Evolutionary conservation across 352 stramenopile species (phyloP).

Genomic region (Bremia lactucae): DNA sequence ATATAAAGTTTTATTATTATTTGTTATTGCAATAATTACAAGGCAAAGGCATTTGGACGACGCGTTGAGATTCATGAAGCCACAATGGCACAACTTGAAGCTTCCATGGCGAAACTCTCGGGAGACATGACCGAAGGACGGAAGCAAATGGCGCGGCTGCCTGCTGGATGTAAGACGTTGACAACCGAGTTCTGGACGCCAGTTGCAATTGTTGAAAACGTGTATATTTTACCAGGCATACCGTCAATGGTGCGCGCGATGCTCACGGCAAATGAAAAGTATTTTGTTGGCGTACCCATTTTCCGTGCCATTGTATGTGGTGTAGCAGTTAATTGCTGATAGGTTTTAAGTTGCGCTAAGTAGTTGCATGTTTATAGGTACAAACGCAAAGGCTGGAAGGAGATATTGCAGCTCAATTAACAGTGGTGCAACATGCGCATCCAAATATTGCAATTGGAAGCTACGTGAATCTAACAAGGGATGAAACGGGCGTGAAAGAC

Average conservation of each 20-base stretch:
- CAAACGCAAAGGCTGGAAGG: conserved; percentile 61
- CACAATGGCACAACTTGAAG: conserved; percentile 48
- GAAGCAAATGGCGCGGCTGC: conserved; percentile 66
- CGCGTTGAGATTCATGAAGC: conserved; percentile 57
- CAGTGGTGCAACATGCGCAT: conserved; percentile 50
- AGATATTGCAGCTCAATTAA: conserved; percentile 51
- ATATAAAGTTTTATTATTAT: not conserved
- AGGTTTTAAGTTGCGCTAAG: conserved; percentile 3
- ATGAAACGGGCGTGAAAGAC: conserved; percentile 44
- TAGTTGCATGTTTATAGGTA: conserved; percentile 27
- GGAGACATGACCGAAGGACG: conserved; percentile 50
- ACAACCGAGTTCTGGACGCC: conserved; percentile 56
- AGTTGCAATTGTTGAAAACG: conserved; percentile 67
- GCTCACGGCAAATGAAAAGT: conserved; percentile 66
- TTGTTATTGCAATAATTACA: conserved; percentile 2
- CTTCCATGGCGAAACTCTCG: conserved; percentile 25
- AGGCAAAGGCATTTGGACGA: conserved; percentile 68
- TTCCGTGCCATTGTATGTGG: conserved; percentile 57
- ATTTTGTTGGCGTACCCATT: conserved; percentile 71
- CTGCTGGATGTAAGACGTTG: conserved; percentile 42
- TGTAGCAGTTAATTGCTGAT: not conserved
- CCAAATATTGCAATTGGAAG: conserved; percentile 67
- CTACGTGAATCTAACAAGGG: conserved; percentile 71
- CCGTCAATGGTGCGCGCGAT: conserved; percentile 74
- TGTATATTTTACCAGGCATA: conserved; percentile 79